phyloP scores from a whole-genome alignment of 164 flowering plant species.

The Umbellularia californica region DNA sequence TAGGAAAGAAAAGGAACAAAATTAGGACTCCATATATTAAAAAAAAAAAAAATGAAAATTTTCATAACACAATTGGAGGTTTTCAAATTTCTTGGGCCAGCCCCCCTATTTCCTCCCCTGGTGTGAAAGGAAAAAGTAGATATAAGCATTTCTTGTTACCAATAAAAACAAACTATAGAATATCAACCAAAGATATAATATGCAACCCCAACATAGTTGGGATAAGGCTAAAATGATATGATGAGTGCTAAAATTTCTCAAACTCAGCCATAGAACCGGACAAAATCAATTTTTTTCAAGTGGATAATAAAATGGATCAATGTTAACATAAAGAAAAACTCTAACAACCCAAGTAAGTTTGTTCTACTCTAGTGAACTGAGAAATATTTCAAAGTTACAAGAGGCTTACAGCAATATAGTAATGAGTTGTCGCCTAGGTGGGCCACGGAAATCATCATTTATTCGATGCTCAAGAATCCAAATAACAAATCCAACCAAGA shows the following conservation, averaged over 20 bases:
- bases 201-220: too few species aligned
- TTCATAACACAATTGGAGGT: too few species aligned
- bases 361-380: background rate
- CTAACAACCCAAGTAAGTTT: background rate
- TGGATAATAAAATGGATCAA: background rate
- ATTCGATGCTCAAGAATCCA: constrained; percentile 87
- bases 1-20: background rate
- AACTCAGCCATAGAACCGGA: too few species aligned
- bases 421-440: constrained; percentile 61
- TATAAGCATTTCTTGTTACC: too few species aligned
- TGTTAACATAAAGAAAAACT: background rate
- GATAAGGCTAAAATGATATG: too few species aligned
- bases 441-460: constrained; percentile 72
- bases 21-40: background rate
- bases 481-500: constrained; percentile 61
- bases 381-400: background rate
- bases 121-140: too few species aligned
- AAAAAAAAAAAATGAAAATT: too few species aligned
- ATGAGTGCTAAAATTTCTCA: too few species aligned
- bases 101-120: too few species aligned
- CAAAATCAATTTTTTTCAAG: background rate
- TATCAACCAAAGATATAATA: too few species aligned
- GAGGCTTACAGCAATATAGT: constrained; percentile 58
- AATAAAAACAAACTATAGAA: too few species aligned
- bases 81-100: too few species aligned